Conservation (phyloP, 2,329 filamentous ascomycete genomes). For the Leptographium flavum region DNA sequence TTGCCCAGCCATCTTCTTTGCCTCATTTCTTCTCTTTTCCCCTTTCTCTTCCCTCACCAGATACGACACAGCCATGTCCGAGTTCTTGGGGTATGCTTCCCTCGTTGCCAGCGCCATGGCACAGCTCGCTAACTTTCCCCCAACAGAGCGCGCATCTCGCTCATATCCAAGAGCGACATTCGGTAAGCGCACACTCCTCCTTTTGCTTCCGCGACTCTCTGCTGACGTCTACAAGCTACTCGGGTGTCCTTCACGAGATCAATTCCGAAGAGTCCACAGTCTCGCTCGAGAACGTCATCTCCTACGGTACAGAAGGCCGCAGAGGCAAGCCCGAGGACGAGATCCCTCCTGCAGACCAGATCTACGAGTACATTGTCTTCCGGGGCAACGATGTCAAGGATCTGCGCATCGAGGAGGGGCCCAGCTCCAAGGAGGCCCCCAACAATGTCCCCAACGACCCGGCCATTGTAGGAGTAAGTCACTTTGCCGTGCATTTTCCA, state of each 20-base stretch:
- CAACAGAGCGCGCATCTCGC: conserved; percentile 9
- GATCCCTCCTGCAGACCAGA: conserved; percentile 67
- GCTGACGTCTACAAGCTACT: conserved; percentile 48
- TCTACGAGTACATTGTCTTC: conserved; percentile 99
- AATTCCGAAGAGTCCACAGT: conserved; percentile 95
- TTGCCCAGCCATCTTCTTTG: background rate
- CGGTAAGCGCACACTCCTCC: conserved; percentile 2
- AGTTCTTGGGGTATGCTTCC: conserved; percentile 7
- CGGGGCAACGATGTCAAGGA: conserved; percentile 98
- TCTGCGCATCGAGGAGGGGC: conserved; percentile 76
- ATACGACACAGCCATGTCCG: conserved; percentile 7
- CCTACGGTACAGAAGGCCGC: conserved; percentile 86
- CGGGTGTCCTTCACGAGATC: conserved; percentile 92
- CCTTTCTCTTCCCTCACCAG: background rate
- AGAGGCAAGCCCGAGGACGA: conserved; percentile 66
- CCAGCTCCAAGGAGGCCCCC: conserved; percentile 59
- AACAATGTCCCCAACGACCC: conserved; percentile 83
- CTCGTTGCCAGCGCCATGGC: background rate
- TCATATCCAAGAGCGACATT: conserved; percentile 12
- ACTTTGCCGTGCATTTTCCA: conserved; percentile 3
- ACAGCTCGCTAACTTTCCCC: background rate
- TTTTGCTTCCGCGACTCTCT: background rate
- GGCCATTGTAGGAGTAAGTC: conserved; percentile 94
- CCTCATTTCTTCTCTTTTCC: background rate
- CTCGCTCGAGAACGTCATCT: conserved; percentile 89